Evolutionary conservation across 2,329 filamentous ascomycete genomes (phyloP).

Genomic region (Cercospora zeina): DNA sequence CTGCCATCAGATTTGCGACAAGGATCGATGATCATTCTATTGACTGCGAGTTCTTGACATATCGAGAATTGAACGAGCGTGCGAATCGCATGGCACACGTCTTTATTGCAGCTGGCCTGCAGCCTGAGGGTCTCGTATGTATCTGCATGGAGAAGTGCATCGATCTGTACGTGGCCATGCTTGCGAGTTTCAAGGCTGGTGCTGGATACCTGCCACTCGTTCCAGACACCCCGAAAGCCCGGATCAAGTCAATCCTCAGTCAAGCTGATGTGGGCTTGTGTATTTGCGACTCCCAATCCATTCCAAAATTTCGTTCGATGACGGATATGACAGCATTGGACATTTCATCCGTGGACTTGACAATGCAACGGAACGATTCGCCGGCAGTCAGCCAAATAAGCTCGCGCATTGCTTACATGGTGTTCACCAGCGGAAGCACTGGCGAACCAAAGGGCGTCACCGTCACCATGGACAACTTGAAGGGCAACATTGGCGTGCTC

Average conservation of each 20-base stretch:
- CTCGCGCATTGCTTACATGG: slow-evolving; percentile 65
- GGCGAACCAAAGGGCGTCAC: slow-evolving; percentile 77
- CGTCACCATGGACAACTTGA: slow-evolving; percentile 72
- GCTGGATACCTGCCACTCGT: slow-evolving; percentile 78
- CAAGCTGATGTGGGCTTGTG: slow-evolving; percentile 58
- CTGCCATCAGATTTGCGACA: slow-evolving; percentile 66
- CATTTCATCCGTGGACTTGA: slow-evolving; percentile 38
- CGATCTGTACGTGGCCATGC: slow-evolving; percentile 69
- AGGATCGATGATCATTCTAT: slow-evolving; percentile 46
- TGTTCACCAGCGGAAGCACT: slow-evolving; percentile 83
- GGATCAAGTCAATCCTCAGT: slow-evolving; percentile 61
- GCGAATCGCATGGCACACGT: slow-evolving; percentile 65
- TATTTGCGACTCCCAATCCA: slow-evolving; percentile 42
- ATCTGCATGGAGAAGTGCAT: slow-evolving; percentile 75
- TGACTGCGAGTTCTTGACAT: slow-evolving; percentile 57
- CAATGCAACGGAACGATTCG: slow-evolving; percentile 41
- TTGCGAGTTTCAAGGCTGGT: slow-evolving; percentile 73
- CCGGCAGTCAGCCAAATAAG: slow-evolving; percentile 42
- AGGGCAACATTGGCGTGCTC: slow-evolving; percentile 72
- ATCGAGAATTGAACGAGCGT: slow-evolving; percentile 61
- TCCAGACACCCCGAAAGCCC: slow-evolving; percentile 65
- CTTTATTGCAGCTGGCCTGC: slow-evolving; percentile 52
- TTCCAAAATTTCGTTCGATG: slow-evolving; percentile 22
- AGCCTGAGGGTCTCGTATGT: slow-evolving; percentile 62
- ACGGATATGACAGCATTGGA: slow-evolving; percentile 30